Conservation (phyloP, 768 basidiomycete species). For the Trametopsis cervina region DNA sequence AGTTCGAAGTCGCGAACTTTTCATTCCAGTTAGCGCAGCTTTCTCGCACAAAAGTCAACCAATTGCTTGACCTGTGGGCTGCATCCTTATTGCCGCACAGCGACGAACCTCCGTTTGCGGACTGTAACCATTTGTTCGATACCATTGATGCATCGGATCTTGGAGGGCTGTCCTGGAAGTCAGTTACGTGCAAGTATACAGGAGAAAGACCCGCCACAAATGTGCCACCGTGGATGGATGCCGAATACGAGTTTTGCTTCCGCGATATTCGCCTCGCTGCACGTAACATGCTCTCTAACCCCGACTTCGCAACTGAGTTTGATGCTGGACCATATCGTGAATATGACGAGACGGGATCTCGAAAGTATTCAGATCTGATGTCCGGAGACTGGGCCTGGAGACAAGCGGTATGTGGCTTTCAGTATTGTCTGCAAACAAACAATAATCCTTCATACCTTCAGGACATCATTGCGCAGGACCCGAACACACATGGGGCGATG, state of each 20-base stretch:
- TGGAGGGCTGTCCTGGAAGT: constrained; percentile 26
- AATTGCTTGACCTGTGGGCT: constrained; percentile 13
- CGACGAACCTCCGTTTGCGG: constrained; percentile 8
- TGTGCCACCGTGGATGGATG: constrained; percentile 15
- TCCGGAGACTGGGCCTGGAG: constrained; percentile 11
- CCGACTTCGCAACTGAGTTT: constrained; percentile 15
- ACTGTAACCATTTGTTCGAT: constrained; percentile 16
- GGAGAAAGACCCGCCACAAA: constrained; percentile 10
- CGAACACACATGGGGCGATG: background rate
- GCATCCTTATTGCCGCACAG: constrained; percentile 8
- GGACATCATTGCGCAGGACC: constrained; percentile 10
- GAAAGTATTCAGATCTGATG: constrained; percentile 8
- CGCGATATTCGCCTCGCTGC: constrained; percentile 12
- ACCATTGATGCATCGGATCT: constrained; percentile 22
- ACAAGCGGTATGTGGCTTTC: constrained; percentile 9
- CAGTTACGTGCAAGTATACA: constrained; percentile 15
- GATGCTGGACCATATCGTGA: constrained; percentile 17
- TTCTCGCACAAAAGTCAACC: constrained; percentile 11
- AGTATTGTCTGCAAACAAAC: background rate
- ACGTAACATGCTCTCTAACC: constrained; percentile 17
- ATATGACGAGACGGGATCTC: constrained; percentile 1
- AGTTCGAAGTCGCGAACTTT: constrained; percentile 22
- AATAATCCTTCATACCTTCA: background rate
- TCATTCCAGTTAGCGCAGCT: constrained; percentile 17
- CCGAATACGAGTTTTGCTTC: constrained; percentile 24